Evolutionary conservation across 2,329 filamentous ascomycete genomes (phyloP).

Genomic region (Penicillium sp.): DNA sequence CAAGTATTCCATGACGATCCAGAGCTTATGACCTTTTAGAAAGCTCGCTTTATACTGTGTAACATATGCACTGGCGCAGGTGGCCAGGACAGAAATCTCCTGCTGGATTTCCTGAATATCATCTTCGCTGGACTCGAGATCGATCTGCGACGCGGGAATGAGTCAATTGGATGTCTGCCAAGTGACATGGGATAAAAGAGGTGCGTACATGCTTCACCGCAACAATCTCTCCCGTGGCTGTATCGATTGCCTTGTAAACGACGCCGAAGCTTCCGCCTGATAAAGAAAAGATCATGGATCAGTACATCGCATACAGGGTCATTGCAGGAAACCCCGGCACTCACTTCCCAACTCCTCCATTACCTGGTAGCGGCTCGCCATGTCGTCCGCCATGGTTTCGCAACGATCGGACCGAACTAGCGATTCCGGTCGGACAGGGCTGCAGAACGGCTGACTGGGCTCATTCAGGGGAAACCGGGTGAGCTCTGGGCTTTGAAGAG

Average conservation of each 20-base stretch:
- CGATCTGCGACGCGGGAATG: constrained; percentile 60
- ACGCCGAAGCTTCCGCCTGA: constrained; percentile 90
- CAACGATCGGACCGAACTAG: constrained; percentile 16
- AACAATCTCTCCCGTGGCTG: constrained; percentile 82
- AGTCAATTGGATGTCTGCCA: constrained; percentile 14
- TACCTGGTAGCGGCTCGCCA: constrained; percentile 87
- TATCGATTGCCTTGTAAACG: constrained; percentile 95
- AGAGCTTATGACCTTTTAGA: constrained; percentile 90
- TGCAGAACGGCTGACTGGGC: constrained; percentile 9
- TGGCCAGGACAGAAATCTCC: constrained; percentile 91
- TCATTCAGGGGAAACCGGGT: constrained; percentile 14
- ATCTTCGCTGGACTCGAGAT: constrained; percentile 97
- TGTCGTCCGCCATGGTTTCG: constrained; percentile 44
- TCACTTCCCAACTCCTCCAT: constrained; percentile 92
- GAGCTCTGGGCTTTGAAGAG: constrained; percentile 6
- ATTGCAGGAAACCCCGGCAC: constrained; percentile 36
- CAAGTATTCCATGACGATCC: constrained; percentile 99
- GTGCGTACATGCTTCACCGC: constrained; percentile 86
- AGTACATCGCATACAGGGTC: constrained; percentile 13
- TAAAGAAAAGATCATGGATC: constrained; percentile 14
- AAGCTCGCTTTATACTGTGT: constrained; percentile 97
- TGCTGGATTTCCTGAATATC: constrained; percentile 98
- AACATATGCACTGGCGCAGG: constrained; percentile 87
- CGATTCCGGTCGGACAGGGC: constrained; percentile 17
- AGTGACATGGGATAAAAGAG: neutral